phyloP scores from a whole-genome alignment of 2,329 filamentous ascomycete genomes.

The Neofusicoccum umdonicola region DNA sequence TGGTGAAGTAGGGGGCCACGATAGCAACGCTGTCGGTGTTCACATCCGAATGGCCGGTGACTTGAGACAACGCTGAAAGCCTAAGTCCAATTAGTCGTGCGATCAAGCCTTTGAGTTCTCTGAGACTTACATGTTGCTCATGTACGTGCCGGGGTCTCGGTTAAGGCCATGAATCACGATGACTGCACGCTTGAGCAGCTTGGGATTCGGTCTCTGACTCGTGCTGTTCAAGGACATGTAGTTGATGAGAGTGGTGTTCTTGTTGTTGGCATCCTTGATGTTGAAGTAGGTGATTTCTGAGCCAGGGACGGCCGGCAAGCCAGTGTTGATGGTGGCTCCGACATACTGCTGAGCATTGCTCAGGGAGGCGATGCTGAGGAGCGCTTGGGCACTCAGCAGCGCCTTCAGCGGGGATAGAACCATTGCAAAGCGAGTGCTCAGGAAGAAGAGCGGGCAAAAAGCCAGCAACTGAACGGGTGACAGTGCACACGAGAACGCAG shows the following conservation, averaged over 20 bases:
- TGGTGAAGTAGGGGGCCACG: slow-evolving; percentile 18
- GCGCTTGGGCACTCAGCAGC: neutral
- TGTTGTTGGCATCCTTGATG: slow-evolving; percentile 9
- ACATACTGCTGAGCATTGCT: slow-evolving; percentile 16
- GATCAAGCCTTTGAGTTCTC: too few species aligned
- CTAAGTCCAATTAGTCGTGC: neutral
- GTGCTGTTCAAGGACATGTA: slow-evolving; percentile 14
- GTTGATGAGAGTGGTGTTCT: slow-evolving; percentile 18
- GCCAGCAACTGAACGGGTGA: neutral
- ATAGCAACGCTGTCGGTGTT: slow-evolving; percentile 5
- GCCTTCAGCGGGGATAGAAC: neutral
- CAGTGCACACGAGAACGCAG: neutral
- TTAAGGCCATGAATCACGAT: slow-evolving; percentile 18
- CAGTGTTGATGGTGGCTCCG: slow-evolving; percentile 3
- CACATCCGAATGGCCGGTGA: neutral
- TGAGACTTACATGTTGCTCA: slow-evolving; percentile 14
- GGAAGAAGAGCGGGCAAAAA: neutral
- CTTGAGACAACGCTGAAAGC: neutral
- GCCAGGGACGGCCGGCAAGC: slow-evolving; percentile 13
- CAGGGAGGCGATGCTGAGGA: neutral
- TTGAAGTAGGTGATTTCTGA: slow-evolving; percentile 17
- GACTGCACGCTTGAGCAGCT: slow-evolving; percentile 9
- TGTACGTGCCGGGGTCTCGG: slow-evolving; percentile 17
- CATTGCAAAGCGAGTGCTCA: neutral
- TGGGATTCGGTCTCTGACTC: neutral